Conservation (phyloP, 2,329 filamentous ascomycete genomes). For the Colletotrichum sublineola region DNA sequence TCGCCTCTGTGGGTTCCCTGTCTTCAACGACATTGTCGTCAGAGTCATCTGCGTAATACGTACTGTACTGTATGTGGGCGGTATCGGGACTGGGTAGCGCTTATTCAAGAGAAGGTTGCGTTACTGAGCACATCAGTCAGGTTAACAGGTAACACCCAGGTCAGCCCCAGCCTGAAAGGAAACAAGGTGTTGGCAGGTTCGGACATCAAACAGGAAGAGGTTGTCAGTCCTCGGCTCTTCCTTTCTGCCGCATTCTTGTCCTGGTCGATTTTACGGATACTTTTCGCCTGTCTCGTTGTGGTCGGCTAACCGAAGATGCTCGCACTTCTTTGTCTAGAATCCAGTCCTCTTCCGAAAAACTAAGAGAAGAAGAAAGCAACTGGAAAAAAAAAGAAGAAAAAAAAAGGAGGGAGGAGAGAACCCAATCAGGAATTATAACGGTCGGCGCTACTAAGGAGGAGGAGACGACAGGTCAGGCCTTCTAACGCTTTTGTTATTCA, state of each 20-base stretch:
- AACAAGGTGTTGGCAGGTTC: constrained; percentile 22
- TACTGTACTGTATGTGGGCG: not conserved
- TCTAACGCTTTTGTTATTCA: not conserved
- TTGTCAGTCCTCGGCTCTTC: constrained; percentile 6
- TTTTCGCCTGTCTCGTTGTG: not conserved
- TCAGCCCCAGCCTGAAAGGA: constrained; percentile 11
- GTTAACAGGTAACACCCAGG: constrained; percentile 1
- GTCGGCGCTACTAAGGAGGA: not conserved
- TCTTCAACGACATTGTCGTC: too few species aligned
- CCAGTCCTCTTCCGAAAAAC: not conserved
- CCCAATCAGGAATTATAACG: not conserved
- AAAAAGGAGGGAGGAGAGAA: not conserved
- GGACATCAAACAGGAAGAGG: constrained; percentile 28
- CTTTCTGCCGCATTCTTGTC: not conserved
- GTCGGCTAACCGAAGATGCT: not conserved
- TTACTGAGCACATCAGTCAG: constrained; percentile 16
- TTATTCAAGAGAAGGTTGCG: not conserved
- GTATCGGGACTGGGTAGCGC: not conserved
- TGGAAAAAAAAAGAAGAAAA: too few species aligned
- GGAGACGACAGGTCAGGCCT: too few species aligned
- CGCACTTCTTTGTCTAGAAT: not conserved
- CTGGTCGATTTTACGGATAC: not conserved
- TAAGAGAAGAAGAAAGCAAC: too few species aligned
- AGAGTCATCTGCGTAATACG: not conserved
- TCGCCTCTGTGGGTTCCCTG: not conserved